These are phyloP conservation scores for Calophaca sinica DNA, from an alignment of 306 rosid species.

Conservation along the genomic window DNA sequence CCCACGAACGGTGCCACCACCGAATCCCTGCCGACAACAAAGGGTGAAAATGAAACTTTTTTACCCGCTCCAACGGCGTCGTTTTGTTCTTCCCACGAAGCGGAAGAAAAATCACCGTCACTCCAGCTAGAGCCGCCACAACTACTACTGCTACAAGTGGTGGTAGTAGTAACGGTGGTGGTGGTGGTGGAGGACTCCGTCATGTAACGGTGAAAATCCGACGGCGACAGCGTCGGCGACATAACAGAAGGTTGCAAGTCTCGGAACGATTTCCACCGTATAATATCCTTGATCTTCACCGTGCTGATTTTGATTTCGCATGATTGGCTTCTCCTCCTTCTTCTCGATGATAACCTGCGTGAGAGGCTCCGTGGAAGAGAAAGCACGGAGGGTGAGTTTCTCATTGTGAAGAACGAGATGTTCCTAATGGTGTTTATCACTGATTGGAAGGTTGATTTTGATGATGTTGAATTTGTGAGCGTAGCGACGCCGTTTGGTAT, in stretches of 20 bases:
- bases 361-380: slow-evolving; percentile 63
- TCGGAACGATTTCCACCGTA: slow-evolving; percentile 80
- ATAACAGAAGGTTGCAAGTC: slow-evolving; percentile 47
- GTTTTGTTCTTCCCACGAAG: slow-evolving; percentile 51
- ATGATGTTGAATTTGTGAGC: slow-evolving; percentile 21
- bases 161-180: slow-evolving; percentile 40
- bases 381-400: slow-evolving; percentile 53
- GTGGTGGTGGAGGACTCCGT: slow-evolving; percentile 35
- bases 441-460: slow-evolving; percentile 61
- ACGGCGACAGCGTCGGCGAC: slow-evolving; percentile 42
- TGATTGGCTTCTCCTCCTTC: not conserved
- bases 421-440: slow-evolving; percentile 59
- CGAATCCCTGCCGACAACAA: slow-evolving; percentile 65
- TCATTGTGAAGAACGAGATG: slow-evolving; percentile 57
- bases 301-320: slow-evolving; percentile 33
- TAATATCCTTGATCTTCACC: slow-evolving; percentile 72
- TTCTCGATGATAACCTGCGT: slow-evolving; percentile 47
- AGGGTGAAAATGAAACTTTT: slow-evolving; percentile 40
- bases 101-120: slow-evolving; percentile 76
- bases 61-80: slow-evolving; percentile 48
- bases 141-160: slow-evolving; percentile 32
- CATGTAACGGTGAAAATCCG: slow-evolving; percentile 41
- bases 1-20: slow-evolving; percentile 33
- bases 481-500: not conserved
- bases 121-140: slow-evolving; percentile 74